phyloP scores from a whole-genome alignment of 352 stramenopile genomes.

The Phytophthora pseudosyringae region DNA sequence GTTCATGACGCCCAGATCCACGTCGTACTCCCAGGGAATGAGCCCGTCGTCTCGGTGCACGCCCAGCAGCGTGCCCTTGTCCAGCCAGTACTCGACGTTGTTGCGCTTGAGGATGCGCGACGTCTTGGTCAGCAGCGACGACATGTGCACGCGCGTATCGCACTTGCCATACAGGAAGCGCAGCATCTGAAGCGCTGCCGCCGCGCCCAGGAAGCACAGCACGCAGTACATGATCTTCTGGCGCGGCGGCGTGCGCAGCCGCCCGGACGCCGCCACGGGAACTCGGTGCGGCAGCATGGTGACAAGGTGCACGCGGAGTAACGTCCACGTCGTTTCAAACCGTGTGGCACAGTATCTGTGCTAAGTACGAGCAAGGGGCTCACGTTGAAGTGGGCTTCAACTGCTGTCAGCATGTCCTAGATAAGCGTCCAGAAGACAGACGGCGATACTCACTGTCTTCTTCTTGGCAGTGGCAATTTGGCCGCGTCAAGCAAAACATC shows the following conservation, averaged over 20 bases:
- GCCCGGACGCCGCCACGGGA: slow-evolving; percentile 17
- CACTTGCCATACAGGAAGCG: slow-evolving; percentile 78
- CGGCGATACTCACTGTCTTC: too few species aligned
- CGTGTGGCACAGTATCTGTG: slow-evolving; percentile 7
- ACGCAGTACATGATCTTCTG: slow-evolving; percentile 39
- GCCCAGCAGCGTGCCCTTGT: slow-evolving; percentile 80
- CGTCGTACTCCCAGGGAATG: slow-evolving; percentile 85
- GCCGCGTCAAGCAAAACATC: too few species aligned
- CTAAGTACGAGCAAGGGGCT: slow-evolving; percentile 24
- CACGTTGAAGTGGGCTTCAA: slow-evolving; percentile 12
- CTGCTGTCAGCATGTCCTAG: too few species aligned
- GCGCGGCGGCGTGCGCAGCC: slow-evolving; percentile 18
- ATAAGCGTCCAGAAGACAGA: neutral
- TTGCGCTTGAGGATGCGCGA: slow-evolving; percentile 65
- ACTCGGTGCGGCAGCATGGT: slow-evolving; percentile 43
- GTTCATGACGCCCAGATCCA: slow-evolving; percentile 85
- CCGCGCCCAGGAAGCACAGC: slow-evolving; percentile 38
- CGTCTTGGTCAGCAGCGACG: slow-evolving; percentile 70
- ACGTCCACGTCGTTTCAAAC: slow-evolving; percentile 18
- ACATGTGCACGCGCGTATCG: slow-evolving; percentile 77
- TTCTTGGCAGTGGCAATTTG: too few species aligned
- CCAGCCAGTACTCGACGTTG: slow-evolving; percentile 83
- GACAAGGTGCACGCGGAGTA: slow-evolving; percentile 1
- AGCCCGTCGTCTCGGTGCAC: slow-evolving; percentile 72
- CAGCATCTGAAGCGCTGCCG: slow-evolving; percentile 45